These are phyloP conservation scores for Ganoderma lingzhi DNA, from an alignment of 1,284 basidiomycete species.

Conservation along the genomic window DNA sequence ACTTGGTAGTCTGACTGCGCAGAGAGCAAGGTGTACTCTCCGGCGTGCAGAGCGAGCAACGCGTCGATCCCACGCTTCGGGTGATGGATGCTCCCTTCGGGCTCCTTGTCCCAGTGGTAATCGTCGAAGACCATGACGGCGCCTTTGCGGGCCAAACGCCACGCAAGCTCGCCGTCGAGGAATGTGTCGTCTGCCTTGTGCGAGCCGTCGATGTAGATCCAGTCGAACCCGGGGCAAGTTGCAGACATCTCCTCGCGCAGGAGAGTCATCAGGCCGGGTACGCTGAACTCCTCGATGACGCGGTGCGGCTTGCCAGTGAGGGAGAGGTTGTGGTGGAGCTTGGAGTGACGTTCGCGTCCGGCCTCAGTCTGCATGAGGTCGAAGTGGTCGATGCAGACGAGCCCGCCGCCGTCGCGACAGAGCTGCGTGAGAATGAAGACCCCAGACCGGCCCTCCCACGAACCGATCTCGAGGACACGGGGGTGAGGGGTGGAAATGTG, in stretches of 20 bases:
- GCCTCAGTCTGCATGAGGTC: slow-evolving; percentile 59
- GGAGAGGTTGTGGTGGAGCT: slow-evolving; percentile 55
- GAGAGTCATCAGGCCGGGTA: slow-evolving; percentile 57
- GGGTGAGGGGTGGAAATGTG: slow-evolving; percentile 47
- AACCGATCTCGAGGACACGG: slow-evolving; percentile 65
- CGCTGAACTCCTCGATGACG: slow-evolving; percentile 60
- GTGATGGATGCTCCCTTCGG: slow-evolving; percentile 57
- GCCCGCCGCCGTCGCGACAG: slow-evolving; percentile 51
- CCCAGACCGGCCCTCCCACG: slow-evolving; percentile 69
- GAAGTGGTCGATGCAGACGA: slow-evolving; percentile 67
- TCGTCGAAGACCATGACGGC: slow-evolving; percentile 67
- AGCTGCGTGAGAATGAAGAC: slow-evolving; percentile 59
- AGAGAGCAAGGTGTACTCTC: slow-evolving; percentile 55
- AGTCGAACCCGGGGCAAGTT: slow-evolving; percentile 57
- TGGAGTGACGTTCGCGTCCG: slow-evolving; percentile 54
- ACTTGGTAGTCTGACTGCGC: slow-evolving; percentile 55
- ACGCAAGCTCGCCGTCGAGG: slow-evolving; percentile 64
- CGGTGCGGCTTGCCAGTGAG: slow-evolving; percentile 53
- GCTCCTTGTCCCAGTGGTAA: slow-evolving; percentile 61
- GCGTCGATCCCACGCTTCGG: slow-evolving; percentile 64
- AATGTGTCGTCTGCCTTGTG: slow-evolving; percentile 67
- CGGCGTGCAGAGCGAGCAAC: slow-evolving; percentile 58
- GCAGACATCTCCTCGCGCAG: slow-evolving; percentile 53
- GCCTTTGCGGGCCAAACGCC: slow-evolving; percentile 59
- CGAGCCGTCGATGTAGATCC: slow-evolving; percentile 67